Evolutionary conservation across 2,329 filamentous ascomycete genomes (phyloP), one percentile per base, ranked within the genome.

Genomic region (Malbranchea cinnamomea): DNA sequence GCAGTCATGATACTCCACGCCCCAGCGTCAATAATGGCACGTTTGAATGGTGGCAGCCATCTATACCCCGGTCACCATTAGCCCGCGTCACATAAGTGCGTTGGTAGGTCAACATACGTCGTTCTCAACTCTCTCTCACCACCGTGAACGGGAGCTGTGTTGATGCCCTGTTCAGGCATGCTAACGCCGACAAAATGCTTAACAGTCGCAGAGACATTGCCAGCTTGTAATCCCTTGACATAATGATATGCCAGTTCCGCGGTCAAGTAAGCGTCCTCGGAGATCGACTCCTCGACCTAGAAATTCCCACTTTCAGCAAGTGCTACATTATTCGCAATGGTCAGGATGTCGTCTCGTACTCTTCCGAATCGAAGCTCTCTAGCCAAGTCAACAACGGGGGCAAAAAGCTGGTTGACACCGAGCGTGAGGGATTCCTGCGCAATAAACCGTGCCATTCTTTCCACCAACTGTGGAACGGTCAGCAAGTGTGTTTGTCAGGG

Each of bases 161-260:
- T 83, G 24, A 83, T 50, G 2, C 78, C 78, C 47, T 82, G 76
- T 43, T 83, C 78, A 0, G 76, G 77, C 1, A 61, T 60, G 26
- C 66, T 76, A 44, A 73, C 81, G 1, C 67, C 78, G 8, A 72
- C 74, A 47, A 77, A 83, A 47, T 84, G 78, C 56, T 83, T 84
- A 26, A 83, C 72, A 51, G 71, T 81, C 10, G 78, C 70, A 14
- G 70, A 72, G 4, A 82, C 76, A 24, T 73, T 72, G 19, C 62
- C 59, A 8, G 62, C 63, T 48, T 83, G 75, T 2, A 82, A 56
- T 13, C 77, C 71, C 29, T 57, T 64, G 22, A 72, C 59, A 32
- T 67, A 67, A 17, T 63, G 57, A 41, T 79, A 73, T 1, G 68
- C 72, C 33, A 79, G 65, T 45, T 82, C 75, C 3, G 77, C 78